These are phyloP conservation scores for Fraxinus sp. DNA, from an alignment of 305 asterid genomes.

Conservation along the genomic window DNA sequence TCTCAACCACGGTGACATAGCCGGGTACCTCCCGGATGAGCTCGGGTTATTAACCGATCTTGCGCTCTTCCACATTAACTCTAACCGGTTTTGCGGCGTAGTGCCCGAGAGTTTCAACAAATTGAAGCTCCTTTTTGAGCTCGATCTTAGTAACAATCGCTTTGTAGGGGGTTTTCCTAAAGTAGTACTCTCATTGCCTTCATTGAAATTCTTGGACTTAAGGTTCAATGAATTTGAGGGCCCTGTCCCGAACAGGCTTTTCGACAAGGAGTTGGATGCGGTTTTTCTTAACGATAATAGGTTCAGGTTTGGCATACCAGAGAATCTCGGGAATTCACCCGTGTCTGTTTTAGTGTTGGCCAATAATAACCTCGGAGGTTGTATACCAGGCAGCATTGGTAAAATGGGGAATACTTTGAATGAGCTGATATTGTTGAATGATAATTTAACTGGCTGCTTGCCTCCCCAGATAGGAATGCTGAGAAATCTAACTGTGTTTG, in stretches of 20 bases:
- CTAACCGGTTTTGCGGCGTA: slow-evolving; percentile 55
- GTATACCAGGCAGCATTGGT: slow-evolving; percentile 57
- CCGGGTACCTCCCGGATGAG: slow-evolving; percentile 50
- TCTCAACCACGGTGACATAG: slow-evolving; percentile 60
- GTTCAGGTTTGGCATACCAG: slow-evolving; percentile 48
- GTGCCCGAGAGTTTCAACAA: slow-evolving; percentile 39
- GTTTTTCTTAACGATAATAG: slow-evolving; percentile 56
- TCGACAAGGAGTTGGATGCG: slow-evolving; percentile 49
- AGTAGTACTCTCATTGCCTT: slow-evolving; percentile 44
- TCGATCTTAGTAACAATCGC: slow-evolving; percentile 56
- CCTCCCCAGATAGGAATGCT: slow-evolving; percentile 50
- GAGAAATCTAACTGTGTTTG: slow-evolving; percentile 46
- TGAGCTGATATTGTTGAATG: slow-evolving; percentile 47
- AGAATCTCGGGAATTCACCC: slow-evolving; percentile 55
- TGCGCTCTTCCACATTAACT: slow-evolving; percentile 53
- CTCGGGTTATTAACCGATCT: slow-evolving; percentile 53
- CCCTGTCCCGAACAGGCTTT: slow-evolving; percentile 38
- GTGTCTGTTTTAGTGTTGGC: slow-evolving; percentile 65
- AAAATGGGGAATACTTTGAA: slow-evolving; percentile 48
- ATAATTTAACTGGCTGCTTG: slow-evolving; percentile 55
- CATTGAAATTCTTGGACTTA: slow-evolving; percentile 47
- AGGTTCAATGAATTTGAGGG: slow-evolving; percentile 66
- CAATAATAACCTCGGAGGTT: slow-evolving; percentile 52
- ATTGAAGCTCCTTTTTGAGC: slow-evolving; percentile 43
- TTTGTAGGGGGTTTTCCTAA: slow-evolving; percentile 56